These are phyloP conservation scores for Cyclotella kingstonii DNA, from an alignment of 108 stramenopile genomes.

Conservation along the genomic window DNA sequence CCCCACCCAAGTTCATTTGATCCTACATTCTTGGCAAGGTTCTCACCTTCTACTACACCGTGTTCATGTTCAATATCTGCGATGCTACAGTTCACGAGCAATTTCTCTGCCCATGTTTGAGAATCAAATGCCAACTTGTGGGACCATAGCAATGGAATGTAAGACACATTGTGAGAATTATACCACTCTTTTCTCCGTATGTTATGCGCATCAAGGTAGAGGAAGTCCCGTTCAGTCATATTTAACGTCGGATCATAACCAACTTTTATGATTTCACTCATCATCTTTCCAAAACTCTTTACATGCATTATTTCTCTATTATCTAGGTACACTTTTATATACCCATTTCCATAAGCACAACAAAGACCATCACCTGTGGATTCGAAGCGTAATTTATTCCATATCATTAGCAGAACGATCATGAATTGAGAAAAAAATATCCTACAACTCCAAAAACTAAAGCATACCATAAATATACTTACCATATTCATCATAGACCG, in stretches of 20 bases:
- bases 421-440: too few species aligned
- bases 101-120: constrained; percentile 30
- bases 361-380: constrained; percentile 34
- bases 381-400: neutral
- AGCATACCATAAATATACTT: too few species aligned
- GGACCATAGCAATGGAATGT: constrained; percentile 39
- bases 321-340: constrained; percentile 25
- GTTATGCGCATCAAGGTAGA: constrained; percentile 42
- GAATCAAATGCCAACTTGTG: constrained; percentile 31
- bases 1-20: constrained; percentile 9
- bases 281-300: constrained; percentile 5
- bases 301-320: constrained; percentile 20
- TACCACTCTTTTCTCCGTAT: constrained; percentile 27
- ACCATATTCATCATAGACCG: constrained; percentile 39
- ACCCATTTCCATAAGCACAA: constrained; percentile 30
- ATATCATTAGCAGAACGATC: too few species aligned
- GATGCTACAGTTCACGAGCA: constrained; percentile 24
- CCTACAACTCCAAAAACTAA: too few species aligned
- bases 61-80: constrained; percentile 33
- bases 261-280: constrained; percentile 29
- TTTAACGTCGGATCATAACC: constrained; percentile 30
- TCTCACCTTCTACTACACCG: constrained; percentile 26
- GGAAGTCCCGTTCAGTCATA: constrained; percentile 30
- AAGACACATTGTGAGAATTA: constrained; percentile 7
- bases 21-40: constrained; percentile 34